Evolutionary conservation across 805 yeast genomes (phyloP).

Genomic region (Wickerhamomyces hampshirensis): DNA sequence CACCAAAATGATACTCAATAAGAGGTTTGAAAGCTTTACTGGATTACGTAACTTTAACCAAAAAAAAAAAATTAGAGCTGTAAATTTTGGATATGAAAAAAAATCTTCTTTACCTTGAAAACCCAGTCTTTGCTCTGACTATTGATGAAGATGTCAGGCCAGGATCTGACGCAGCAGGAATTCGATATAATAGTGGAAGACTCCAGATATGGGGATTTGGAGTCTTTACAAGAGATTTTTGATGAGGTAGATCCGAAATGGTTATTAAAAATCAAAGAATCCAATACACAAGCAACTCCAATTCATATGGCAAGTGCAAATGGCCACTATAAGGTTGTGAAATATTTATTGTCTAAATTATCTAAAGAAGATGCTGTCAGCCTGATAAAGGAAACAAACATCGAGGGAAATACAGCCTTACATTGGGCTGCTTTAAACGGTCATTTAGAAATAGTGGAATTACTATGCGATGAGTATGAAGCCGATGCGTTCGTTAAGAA

Average conservation of each 20-base stretch:
- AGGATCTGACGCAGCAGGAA: constrained; percentile 58
- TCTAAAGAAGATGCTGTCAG: constrained; percentile 39
- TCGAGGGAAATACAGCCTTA: constrained; percentile 86
- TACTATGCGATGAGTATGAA: constrained; percentile 64
- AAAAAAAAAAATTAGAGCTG: too few relatives aligned
- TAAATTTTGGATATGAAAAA: too few relatives aligned
- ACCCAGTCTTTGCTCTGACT: too few relatives aligned
- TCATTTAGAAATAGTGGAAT: constrained; percentile 62
- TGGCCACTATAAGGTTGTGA: constrained; percentile 71
- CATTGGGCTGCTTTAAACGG: constrained; percentile 97
- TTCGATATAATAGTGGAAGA: constrained; percentile 77
- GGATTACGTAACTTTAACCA: too few relatives aligned
- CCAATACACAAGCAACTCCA: constrained; percentile 63
- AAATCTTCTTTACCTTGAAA: too few relatives aligned
- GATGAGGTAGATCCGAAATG: constrained; percentile 44
- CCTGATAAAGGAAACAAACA: constrained; percentile 53
- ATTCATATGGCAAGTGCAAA: constrained; percentile 96
- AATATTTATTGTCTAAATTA: constrained; percentile 50
- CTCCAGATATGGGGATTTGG: constrained; percentile 86
- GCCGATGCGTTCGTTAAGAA: constrained; percentile 84
- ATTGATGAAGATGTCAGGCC: constrained; percentile 18
- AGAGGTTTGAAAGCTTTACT: too few relatives aligned
- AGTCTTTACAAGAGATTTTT: constrained; percentile 64
- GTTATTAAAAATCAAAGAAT: constrained; percentile 51
- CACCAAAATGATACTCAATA: too few relatives aligned